A percentile compares a stretch with the other conserved stretches of the same genome.
phyloP scores from a whole-genome alignment of 1,284 basidiomycete species.

The Ganoderma lingzhi region DNA sequence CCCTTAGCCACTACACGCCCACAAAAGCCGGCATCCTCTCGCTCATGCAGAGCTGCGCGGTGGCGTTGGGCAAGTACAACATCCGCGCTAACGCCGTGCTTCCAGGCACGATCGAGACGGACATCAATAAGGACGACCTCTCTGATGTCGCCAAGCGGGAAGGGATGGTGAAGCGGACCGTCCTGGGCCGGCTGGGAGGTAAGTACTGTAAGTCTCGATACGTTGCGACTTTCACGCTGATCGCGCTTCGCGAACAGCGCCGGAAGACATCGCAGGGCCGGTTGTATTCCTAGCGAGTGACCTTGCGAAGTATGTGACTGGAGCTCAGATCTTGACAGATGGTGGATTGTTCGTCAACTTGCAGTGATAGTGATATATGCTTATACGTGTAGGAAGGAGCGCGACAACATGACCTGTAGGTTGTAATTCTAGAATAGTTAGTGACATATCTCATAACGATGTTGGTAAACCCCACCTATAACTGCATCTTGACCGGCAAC shows the following conservation, averaged over 20 bases:
- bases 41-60: conserved; percentile 85
- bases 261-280: conserved; percentile 81
- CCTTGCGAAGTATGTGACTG: conserved; percentile 78
- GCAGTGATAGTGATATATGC: conserved; percentile 63
- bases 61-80: conserved; percentile 78
- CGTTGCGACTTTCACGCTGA: conserved; percentile 10
- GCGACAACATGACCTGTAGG: not conserved
- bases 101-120: conserved; percentile 80
- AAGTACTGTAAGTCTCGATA: conserved; percentile 46
- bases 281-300: conserved; percentile 82
- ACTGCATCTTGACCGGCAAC: conserved; percentile 43
- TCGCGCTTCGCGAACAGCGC: conserved; percentile 46
- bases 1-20: conserved; percentile 75
- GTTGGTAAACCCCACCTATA: not conserved
- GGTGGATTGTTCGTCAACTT: conserved; percentile 84
- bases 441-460: not conserved
- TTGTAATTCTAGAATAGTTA: not conserved
- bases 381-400: not conserved
- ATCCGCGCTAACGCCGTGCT: conserved; percentile 78
- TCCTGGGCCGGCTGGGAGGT: conserved; percentile 74
- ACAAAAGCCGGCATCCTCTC: conserved; percentile 85
- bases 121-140: conserved; percentile 84
- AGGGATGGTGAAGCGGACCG: conserved; percentile 73
- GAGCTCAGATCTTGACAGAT: conserved; percentile 76
- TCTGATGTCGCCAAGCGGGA: conserved; percentile 66